Evolutionary conservation across 228 moss, liverwort and hornwort genomes (phyloP), one percentile per base, ranked within the genome.

Genomic region (Sphagnum fallax): DNA sequence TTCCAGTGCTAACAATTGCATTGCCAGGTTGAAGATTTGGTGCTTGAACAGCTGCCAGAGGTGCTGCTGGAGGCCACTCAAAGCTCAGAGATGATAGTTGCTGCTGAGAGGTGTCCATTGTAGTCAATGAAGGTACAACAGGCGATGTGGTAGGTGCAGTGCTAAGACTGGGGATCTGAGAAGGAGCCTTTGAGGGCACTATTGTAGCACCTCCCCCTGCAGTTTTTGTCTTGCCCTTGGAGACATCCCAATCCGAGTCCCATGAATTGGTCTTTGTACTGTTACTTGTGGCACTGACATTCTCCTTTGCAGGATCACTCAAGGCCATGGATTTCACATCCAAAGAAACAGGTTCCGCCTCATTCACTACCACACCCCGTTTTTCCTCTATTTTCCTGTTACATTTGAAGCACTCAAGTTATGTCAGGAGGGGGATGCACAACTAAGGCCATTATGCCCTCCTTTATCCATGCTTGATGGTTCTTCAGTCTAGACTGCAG

Each of bases 341-440:
- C 32, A 96, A 83, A 53, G 96, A 89, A 48, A 96, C 89, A 48
- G 96, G 96, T 75, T 96, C 96, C 16, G 88, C 92, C 70, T 89
- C 96, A 68, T 76, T 89, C 8, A 96, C 92, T 60, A 86, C 84
- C 73, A 96, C 84, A 52, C 96, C 96, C 68, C 96, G 87, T 74
- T 92, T 96, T 73, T 89, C 96, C 83, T 96, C 96, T 71, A 96
- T 78, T 82, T 92, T 96, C 71, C 96, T 96, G 96, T 75, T 64
- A 52, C 65, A 62, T 52, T 15, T 48, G 53, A 11, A 67, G 47
- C 63, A 64, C 9, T 16, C 16, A 64, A 60, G 12, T 2, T 11
- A 15, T 0, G 12, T 60, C 15, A 60, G 59, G 15, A 15, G 12
- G 12, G 11, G 59, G 12, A 60, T 1, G 12, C 11, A 60, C 59